phyloP scores from a whole-genome alignment of 192 early-diverging fungal genomes.

The Coemansia erecta region DNA sequence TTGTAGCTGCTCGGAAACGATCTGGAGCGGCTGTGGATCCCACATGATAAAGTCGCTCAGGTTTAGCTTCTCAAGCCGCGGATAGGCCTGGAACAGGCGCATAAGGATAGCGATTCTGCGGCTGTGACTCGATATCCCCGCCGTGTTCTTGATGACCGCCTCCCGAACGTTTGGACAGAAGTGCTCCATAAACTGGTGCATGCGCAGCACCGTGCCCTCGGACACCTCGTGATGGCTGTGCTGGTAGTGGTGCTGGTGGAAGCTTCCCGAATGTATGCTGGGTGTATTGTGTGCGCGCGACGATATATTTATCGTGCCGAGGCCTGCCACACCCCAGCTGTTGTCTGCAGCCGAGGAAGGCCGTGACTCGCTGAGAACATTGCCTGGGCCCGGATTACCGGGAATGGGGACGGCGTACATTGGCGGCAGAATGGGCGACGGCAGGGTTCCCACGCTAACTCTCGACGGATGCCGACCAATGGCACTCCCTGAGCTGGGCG shows the following conservation, averaged over 20 bases:
- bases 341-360: conserved; percentile 25
- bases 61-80: conserved; percentile 46
- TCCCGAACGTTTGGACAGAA: conserved; percentile 48
- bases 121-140: conserved; percentile 49
- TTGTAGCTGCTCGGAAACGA: conserved; percentile 41
- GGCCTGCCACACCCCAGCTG: conserved; percentile 35
- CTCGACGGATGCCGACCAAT: conserved; percentile 32
- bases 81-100: conserved; percentile 49
- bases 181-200: conserved; percentile 56
- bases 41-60: conserved; percentile 57
- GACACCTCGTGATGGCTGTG: conserved; percentile 51
- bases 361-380: conserved; percentile 46
- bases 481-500: conserved; percentile 20
- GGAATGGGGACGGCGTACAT: conserved; percentile 50
- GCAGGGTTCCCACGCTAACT: conserved; percentile 20
- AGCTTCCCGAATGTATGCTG: conserved; percentile 16
- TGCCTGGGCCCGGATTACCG: conserved; percentile 49
- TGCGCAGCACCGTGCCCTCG: conserved; percentile 48
- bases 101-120: conserved; percentile 36
- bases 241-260: conserved; percentile 19
- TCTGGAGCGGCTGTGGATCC: conserved; percentile 49
- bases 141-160: conserved; percentile 41
- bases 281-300: conserved; percentile 20
- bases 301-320: conserved; percentile 35
- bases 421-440: conserved; percentile 46